Evolutionary conservation across 1,139 yeast genomes (phyloP), one percentile per base, ranked within the genome.

Genomic region (Scheffersomyces lignicola): DNA sequence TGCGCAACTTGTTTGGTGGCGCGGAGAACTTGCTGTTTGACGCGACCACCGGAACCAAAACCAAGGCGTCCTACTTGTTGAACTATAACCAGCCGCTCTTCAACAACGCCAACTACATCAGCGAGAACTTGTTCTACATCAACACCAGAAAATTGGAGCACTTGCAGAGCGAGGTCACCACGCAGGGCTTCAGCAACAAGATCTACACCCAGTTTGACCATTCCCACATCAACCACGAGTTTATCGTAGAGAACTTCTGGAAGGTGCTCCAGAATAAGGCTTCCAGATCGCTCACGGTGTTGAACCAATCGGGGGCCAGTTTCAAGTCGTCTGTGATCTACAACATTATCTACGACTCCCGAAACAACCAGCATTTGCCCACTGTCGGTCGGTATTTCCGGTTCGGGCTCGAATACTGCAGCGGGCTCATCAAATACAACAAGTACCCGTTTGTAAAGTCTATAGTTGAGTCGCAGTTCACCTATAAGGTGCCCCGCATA

Each of bases 1-100:
- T 84, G 54, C 73, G 80, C 35, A 90, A 92, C 54, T 60, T 87
- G 8, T 79, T 89, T 58, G 96, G 96, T 0, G 96, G 96, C 2
- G 97, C 92, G 7, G 98, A 92, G 54, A 71, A 71, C 31, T 52
- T 90, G 15, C 72, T 79, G 18, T 68, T 89, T 34, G 96, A 90
- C 58, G 88, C 96, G 3, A 78, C 73, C 18, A 64, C 78, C 5
- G 96, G 96, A 12, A 83, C 95, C 2, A 78, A 85, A 40, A 90
- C 95, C 3, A 76, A 78, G 43, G 77, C 94, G 1, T 81, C 94
- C 14, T 83, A 84, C 51, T 57, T 86, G 34, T 45, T 81, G 18
- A 82, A 79, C 47, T 80, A 75, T 45, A 66, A 76, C 24, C 73
- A 77, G 45, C 97, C 97, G 0, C 39, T 83, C 10, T 50, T 62